Conservation (phyloP, 306 rosid species). For the Rosa persica region DNA sequence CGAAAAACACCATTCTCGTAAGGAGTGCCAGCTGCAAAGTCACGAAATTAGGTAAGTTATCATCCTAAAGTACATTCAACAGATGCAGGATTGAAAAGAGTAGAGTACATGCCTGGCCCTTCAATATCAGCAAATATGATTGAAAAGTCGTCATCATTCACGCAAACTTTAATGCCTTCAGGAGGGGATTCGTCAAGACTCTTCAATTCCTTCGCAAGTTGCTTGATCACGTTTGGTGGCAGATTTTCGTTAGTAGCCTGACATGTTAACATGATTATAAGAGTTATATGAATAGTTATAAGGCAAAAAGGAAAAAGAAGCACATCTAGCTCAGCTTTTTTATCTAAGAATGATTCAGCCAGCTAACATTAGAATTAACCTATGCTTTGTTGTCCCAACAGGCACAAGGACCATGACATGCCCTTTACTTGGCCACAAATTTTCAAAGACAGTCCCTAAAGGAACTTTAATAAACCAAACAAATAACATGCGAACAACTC, state of each 20-base stretch:
- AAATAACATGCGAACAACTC: neutral
- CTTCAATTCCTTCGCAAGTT: slow-evolving; percentile 97
- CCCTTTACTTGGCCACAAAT: neutral
- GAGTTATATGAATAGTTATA: neutral
- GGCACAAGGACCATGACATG: neutral
- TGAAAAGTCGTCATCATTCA: slow-evolving; percentile 89
- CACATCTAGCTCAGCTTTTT: neutral
- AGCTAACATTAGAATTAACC: neutral
- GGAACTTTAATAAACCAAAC: neutral
- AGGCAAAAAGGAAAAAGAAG: neutral
- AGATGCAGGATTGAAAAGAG: neutral
- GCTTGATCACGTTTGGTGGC: slow-evolving; percentile 95
- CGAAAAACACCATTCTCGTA: slow-evolving; percentile 95
- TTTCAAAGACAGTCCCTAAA: neutral
- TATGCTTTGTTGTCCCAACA: neutral
- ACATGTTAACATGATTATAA: slow-evolving; percentile 25
- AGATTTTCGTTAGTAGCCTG: slow-evolving; percentile 98
- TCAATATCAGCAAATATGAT: slow-evolving; percentile 88
- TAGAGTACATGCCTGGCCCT: slow-evolving; percentile 79
- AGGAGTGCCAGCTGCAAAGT: slow-evolving; percentile 89
- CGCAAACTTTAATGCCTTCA: slow-evolving; percentile 89
- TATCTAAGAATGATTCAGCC: neutral
- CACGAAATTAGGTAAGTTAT: slow-evolving; percentile 19
- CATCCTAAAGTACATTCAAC: slow-evolving; percentile 8
- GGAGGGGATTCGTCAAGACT: slow-evolving; percentile 95